Evolutionary conservation across 495 filamentous ascomycete species (phyloP), one percentile per base, ranked within the genome.

Genomic region (Delitschia confertaspora): DNA sequence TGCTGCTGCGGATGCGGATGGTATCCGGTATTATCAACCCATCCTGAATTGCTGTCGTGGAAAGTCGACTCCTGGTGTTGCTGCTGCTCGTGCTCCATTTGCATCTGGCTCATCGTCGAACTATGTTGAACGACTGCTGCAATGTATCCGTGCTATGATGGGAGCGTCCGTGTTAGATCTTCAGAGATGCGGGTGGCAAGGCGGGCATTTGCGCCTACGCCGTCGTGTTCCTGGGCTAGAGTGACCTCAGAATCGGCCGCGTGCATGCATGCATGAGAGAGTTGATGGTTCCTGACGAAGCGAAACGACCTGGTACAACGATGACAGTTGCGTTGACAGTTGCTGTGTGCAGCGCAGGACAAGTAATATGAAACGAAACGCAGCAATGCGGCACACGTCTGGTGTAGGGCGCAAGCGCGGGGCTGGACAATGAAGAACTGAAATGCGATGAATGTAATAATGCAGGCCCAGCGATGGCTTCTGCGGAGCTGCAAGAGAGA

Each of bases 51-150:
- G 33, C 49, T 48, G 47, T 62, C 62, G 38, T 64, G 52, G 40
- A 60, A 61, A 11, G 49, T 42, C 16, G 50, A 23, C 30, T 53
- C 49, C 36, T 54, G 44, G 26, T 44, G 47, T 37, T 49, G 46
- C 30, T 62, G 60, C 20, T 58, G 53, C 14, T 64, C 60, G 46
- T 60, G 62, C 49, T 66, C 65, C 57, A 64, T 64, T 30, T 47
- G 53, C 47, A 62, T 54, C 58, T 47, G 56, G 39, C 38, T 61
- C 53, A 58, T 67, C n/a, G 60, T 59, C 49, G 33, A 34, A 33
- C 49, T 24, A 22, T 27, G 26, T 29, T 13, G 22, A 24, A 26
- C 35, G 26, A 21, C 3, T 19, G 22, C 6, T 7, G 27, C 10
- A 33, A 30, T 16, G 17, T 46, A 44, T 30, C 49, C 55, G 53